Conservation (phyloP, 345 rosid species). For the Mercurialis annua region DNA sequence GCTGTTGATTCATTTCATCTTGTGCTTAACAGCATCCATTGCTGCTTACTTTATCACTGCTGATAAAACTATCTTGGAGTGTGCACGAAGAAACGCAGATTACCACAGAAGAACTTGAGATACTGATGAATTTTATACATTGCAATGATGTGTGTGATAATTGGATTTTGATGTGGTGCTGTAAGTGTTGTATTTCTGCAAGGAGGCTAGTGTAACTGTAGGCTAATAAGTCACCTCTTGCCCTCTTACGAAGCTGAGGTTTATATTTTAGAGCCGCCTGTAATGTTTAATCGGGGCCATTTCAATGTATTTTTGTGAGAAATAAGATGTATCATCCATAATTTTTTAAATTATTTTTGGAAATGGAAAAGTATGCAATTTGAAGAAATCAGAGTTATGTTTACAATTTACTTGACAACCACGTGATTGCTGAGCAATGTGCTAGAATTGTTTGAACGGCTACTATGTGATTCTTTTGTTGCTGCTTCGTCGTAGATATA, state of each 20-base stretch:
- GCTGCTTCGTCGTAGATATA: no score
- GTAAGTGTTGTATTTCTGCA: neutral
- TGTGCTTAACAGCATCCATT: conserved; percentile 42
- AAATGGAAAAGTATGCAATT: neutral
- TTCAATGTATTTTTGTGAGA: neutral
- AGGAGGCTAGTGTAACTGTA: neutral
- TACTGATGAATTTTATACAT: neutral
- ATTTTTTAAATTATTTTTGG: neutral
- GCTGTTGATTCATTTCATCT: neutral
- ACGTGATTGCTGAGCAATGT: neutral
- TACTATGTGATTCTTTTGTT: no score
- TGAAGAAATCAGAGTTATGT: no score
- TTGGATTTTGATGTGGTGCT: neutral
- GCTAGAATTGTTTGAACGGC: neutral
- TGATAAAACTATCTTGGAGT: conserved; percentile 53
- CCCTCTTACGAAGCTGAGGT: neutral
- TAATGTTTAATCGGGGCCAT: neutral
- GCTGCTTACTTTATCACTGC: conserved; percentile 61
- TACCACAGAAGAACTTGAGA: conserved; percentile 25
- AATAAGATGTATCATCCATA: conserved; percentile 1
- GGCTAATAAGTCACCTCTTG: neutral
- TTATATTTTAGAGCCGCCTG: neutral
- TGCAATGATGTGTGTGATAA: neutral
- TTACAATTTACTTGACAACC: neutral
- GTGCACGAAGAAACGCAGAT: conserved; percentile 52